Base-by-base conservation (phyloP, 1,139 yeast genomes). In the Diutina siamensis region DNA sequence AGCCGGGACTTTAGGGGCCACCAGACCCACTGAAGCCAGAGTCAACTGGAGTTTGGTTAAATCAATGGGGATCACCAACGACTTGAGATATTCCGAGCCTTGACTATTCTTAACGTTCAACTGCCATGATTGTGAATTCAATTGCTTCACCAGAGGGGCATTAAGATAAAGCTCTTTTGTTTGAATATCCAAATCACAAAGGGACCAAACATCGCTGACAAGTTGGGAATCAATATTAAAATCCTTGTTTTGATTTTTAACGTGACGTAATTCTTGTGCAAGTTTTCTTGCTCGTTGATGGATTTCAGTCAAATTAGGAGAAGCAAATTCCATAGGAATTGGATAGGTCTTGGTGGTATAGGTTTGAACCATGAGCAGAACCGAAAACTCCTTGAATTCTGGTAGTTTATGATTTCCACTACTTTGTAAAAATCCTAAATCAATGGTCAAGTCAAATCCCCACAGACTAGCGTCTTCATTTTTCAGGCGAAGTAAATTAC, bases 301-400 rank as follows among this genome's bases (percentile, higher is more conserved):
- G 2, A 38, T 17, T 7, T 38, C 42, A 8, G n/a, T 9, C 9
- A 38, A 4, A 17, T 38, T 38, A 8, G 42, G 42, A 17, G 17
- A 25, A 9, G 32, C 42, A 38, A 38, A 38, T 15, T 38, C 42
- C 42, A 38, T 38, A 7, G 42, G 33, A 25, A 38, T 25, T 4
- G 42, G 42, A 17, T 38, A 38, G n/a, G 25, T n/a, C 10, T 25
- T 25, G 25, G 42, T 38, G 12, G 33, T 22, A 25, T 38, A 38
- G 10, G 42, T 38, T 13, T 38, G 42, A 3, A 20, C 31, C n/a
- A 25, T 25, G 13, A 38, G 32, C 32, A 22, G 33, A 3, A 38
- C 15, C 7, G 42, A 22, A 10, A 38, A 7, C 2, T 38, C 42
- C n/a, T 38, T 38, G 8, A 38, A 22, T 10, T 38, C 42, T 5